These are phyloP conservation scores for Cladophialophora psammophila DNA, from an alignment of 2,329 filamentous ascomycete genomes.

Conservation along the genomic window DNA sequence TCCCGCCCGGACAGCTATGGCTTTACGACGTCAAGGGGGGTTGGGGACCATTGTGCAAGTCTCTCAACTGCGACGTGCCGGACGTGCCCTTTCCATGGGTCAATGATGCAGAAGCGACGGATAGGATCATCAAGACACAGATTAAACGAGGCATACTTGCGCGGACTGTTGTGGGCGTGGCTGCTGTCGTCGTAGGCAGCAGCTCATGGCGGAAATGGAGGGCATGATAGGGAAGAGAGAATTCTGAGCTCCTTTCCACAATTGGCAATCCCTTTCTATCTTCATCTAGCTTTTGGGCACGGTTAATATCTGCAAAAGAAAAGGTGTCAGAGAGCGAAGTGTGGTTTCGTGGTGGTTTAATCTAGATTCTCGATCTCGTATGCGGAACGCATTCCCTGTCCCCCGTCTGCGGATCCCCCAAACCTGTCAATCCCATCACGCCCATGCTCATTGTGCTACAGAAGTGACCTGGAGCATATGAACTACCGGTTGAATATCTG, in stretches of 20 bases:
- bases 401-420: not conserved
- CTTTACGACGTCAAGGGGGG: conserved; percentile 18
- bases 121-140: conserved; percentile 13
- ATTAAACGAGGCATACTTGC: conserved; percentile 12
- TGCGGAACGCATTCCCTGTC: conserved; percentile 5
- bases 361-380: not conserved
- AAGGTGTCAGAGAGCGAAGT: not conserved
- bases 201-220: not conserved
- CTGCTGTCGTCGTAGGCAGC: conserved; percentile 2
- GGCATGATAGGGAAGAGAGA: not conserved
- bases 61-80: conserved; percentile 11
- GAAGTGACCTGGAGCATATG: not conserved
- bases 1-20: conserved; percentile 5
- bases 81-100: conserved; percentile 14
- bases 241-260: not conserved
- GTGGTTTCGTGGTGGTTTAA: not conserved
- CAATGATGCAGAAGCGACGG: conserved; percentile 17
- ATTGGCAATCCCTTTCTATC: not conserved
- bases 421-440: not conserved
- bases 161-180: conserved; percentile 2
- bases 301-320: not conserved
- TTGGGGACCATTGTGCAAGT: conserved; percentile 20
- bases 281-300: not conserved
- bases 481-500: not conserved
- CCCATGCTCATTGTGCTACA: not conserved